A percentile compares a stretch with the other conserved stretches of the same genome.
These are phyloP conservation scores for Fusarium sp. DNA, from an alignment of 2,329 filamentous ascomycete genomes.

Conservation along the genomic window DNA sequence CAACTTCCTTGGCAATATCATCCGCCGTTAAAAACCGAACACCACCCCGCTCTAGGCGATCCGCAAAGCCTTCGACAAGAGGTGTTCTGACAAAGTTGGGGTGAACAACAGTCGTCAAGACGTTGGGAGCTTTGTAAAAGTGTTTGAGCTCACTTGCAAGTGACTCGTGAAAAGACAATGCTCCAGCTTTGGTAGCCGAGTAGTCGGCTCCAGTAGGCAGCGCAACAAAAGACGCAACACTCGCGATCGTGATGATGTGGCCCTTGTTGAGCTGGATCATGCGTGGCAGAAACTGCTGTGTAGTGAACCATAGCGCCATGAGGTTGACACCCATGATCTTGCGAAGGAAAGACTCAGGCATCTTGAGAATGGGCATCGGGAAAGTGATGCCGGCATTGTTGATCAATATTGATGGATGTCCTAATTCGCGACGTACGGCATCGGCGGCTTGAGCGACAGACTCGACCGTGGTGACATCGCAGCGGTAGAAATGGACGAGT, in stretches of 20 bases:
- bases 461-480: constrained; percentile 56
- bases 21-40: constrained; percentile 48
- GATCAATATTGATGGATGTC: constrained; percentile 74
- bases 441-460: constrained; percentile 58
- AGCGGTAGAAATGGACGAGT: constrained; percentile 49
- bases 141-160: constrained; percentile 66
- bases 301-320: constrained; percentile 71
- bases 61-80: constrained; percentile 52
- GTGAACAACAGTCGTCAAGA: constrained; percentile 72
- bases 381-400: constrained; percentile 75
- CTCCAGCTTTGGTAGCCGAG: constrained; percentile 71
- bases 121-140: constrained; percentile 68
- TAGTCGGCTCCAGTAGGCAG: constrained; percentile 74
- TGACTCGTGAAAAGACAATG: constrained; percentile 74
- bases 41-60: constrained; percentile 44
- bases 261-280: constrained; percentile 74
- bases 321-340: constrained; percentile 77
- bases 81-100: constrained; percentile 65
- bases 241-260: constrained; percentile 76
- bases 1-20: constrained; percentile 56
- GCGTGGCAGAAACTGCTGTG: constrained; percentile 72
- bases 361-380: constrained; percentile 68
- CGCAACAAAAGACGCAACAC: constrained; percentile 69
- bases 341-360: constrained; percentile 65
- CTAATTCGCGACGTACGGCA: constrained; percentile 57